Evolutionary conservation across 176 grass and related monocot species (phyloP).

Genomic region (Musa itinerans): DNA sequence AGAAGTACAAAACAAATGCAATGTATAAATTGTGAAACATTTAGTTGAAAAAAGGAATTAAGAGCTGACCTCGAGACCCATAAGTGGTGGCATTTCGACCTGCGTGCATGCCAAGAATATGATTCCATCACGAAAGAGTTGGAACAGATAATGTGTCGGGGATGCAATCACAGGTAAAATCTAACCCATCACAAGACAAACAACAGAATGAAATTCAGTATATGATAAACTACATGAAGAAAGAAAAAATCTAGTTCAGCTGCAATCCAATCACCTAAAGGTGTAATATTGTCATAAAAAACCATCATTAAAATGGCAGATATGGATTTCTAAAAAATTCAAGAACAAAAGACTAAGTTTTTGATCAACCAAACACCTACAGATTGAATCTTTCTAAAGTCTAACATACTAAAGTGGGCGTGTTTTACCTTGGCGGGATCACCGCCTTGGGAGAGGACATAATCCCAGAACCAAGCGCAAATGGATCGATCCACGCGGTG

Average conservation of each 20-base stretch:
- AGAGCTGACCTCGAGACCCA: conserved; percentile 60
- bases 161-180: conserved; percentile 70
- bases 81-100: conserved; percentile 71
- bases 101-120: conserved; percentile 79
- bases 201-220: neutral
- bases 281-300: neutral
- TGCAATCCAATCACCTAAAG: neutral
- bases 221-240: neutral
- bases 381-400: neutral
- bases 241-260: neutral
- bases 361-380: neutral
- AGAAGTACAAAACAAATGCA: neutral
- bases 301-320: too few relatives aligned
- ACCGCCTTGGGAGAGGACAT: conserved; percentile 52
- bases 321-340: too few relatives aligned
- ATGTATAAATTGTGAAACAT: neutral
- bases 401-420: too few relatives aligned
- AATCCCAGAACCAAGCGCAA: conserved; percentile 85
- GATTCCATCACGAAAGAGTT: conserved; percentile 51
- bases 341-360: neutral
- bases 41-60: neutral
- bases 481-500: conserved; percentile 85
- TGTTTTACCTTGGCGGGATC: conserved; percentile 58
- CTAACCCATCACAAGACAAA: conserved; percentile 24
- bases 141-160: conserved; percentile 90